Conservation (phyloP, 495 filamentous ascomycete genomes). For the Sabuloglossum arenarium region DNA sequence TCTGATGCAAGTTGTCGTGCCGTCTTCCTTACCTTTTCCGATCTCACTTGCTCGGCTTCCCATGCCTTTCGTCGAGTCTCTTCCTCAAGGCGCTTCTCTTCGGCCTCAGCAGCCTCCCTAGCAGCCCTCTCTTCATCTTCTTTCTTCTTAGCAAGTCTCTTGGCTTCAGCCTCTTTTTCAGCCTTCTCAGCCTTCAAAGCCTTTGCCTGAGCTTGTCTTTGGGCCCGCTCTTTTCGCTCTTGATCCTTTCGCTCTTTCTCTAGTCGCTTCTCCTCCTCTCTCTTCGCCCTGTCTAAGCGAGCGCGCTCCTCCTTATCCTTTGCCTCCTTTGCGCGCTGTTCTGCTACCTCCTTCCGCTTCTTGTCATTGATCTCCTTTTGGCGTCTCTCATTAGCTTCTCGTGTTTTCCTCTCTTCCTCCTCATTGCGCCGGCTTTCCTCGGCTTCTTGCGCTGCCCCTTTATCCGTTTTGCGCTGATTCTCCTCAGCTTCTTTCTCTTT, state of each 20-base stretch:
- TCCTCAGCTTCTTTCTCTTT: not conserved
- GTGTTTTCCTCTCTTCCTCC: not conserved
- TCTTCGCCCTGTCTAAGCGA: not conserved
- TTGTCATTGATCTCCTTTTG: not conserved
- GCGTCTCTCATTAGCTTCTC: not conserved
- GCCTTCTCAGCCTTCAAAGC: not conserved
- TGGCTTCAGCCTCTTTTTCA: not conserved
- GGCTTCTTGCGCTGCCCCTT: not conserved
- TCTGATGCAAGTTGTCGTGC: not conserved
- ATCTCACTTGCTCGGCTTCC: not conserved
- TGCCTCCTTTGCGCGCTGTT: not conserved
- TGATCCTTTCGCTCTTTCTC: conserved; percentile 13
- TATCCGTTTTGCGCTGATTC: not conserved
- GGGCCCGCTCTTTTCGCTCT: not conserved
- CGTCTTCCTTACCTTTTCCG: not conserved
- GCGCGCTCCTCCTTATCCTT: not conserved
- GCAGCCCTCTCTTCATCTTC: not conserved
- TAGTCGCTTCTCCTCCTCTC: conserved; percentile 29
- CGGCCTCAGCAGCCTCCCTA: not conserved
- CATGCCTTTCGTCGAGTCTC: not conserved
- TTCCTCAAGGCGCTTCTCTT: not conserved
- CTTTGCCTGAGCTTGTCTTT: not conserved
- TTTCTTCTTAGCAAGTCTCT: not conserved
- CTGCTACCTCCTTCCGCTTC: not conserved
- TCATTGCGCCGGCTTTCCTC: not conserved